Conservation (phyloP, 176 grass and related monocot genomes). For the Ampelocalamus luodianensis region DNA sequence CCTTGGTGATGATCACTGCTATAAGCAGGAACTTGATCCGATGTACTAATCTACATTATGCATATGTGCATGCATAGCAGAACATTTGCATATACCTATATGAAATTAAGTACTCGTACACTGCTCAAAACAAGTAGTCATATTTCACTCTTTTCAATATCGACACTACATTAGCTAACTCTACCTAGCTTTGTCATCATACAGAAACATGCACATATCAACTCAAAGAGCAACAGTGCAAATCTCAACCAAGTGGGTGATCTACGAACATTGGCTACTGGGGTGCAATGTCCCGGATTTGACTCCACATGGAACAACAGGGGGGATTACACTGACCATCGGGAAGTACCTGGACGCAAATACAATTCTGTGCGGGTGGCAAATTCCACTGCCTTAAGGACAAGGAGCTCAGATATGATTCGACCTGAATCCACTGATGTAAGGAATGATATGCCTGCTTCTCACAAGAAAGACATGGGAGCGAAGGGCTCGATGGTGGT, state of each 20-base stretch:
- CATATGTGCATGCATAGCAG: neutral
- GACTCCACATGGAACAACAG: slow-evolving; percentile 39
- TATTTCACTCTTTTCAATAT: neutral
- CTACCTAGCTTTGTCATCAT: neutral
- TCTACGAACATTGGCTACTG: slow-evolving; percentile 14
- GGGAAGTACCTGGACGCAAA: slow-evolving; percentile 30
- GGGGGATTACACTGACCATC: slow-evolving; percentile 24
- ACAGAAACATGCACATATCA: slow-evolving; percentile 48
- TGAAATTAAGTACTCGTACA: neutral
- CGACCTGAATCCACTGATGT: slow-evolving; percentile 35
- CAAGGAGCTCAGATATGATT: slow-evolving; percentile 47
- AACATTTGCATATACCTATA: neutral
- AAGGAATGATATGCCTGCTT: slow-evolving; percentile 37
- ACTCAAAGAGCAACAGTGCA: slow-evolving; percentile 35
- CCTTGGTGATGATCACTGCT: neutral
- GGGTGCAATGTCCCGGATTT: slow-evolving; percentile 38
- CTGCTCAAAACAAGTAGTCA: neutral
- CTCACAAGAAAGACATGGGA: slow-evolving; percentile 50
- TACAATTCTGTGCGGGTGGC: slow-evolving; percentile 48
- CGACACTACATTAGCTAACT: slow-evolving; percentile 5
- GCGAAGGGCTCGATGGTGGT: slow-evolving; percentile 45
- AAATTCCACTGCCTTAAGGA: slow-evolving; percentile 47
- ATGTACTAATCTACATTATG: neutral
- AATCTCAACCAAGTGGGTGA: slow-evolving; percentile 46
- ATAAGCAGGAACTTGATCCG: neutral